Evolutionary conservation across 2,329 filamentous ascomycete genomes (phyloP), one percentile per base, ranked within the genome.

Genomic region (Macrophomina phaseolina): DNA sequence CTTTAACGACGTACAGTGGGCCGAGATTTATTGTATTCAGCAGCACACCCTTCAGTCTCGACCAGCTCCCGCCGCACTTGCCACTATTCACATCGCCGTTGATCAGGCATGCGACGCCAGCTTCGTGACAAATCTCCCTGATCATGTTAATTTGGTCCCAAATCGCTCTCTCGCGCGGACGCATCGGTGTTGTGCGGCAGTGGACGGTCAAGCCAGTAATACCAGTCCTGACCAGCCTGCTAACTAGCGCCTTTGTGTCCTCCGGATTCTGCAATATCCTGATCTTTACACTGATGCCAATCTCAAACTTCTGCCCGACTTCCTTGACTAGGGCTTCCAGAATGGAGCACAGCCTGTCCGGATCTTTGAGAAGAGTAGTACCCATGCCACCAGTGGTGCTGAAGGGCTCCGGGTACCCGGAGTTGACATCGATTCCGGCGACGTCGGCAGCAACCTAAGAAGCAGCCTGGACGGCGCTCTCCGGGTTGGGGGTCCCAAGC

Each of bases 251-350:
- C 72, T 91, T 89, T 0, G 95, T 99, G 75, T 90, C 82, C 67
- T 89, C 90, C 0, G 91, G 82, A 0, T 90, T 92, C 65, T 93
- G 89, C 2, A 99, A 84, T 32, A 99, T 85, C 58, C 95, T 89
- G 67, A 99, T 99, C 83, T 99, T 99, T 72, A 99, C 95, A 72
- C 92, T 97, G 75, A 99, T 95, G 66, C 94, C 94, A 70, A 99
- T 96, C 70, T 94, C 86, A 72, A 90, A 93, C 45, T 90, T 89
- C 18, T 88, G 86, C 3, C 88, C 87, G 34, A 98, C 91, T 70
- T 94, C 86, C 67, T 87, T 83, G 2, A 98, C 94, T 8, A 99
- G 84, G 0, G 92, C 89, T 68, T 91, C 89, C 7, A 99, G 84
- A 70, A 99, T 99, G 0, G 89, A 86, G 72, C 89, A 91, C 0